Conservation (phyloP, 768 basidiomycete species). For the Hygrocybe punicea region DNA sequence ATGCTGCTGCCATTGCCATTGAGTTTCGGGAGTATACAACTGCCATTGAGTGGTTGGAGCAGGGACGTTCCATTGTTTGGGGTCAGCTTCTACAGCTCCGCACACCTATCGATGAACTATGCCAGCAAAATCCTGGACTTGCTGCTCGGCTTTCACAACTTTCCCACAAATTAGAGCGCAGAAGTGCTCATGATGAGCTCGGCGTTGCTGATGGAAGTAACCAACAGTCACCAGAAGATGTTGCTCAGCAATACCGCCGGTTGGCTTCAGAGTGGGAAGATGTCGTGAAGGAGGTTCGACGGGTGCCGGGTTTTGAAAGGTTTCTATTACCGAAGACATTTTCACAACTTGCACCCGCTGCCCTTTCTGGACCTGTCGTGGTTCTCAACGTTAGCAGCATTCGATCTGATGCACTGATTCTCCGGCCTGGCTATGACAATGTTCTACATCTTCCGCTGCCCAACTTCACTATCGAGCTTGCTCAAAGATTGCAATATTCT, state of each 20-base stretch:
- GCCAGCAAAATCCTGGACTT: slow-evolving; percentile 1
- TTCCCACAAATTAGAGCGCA: slow-evolving; percentile 4
- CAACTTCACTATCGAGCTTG: slow-evolving; percentile 11
- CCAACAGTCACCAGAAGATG: not conserved
- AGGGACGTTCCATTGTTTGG: slow-evolving; percentile 23
- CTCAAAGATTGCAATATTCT: not conserved
- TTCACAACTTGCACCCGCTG: slow-evolving; percentile 1
- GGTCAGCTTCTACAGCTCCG: slow-evolving; percentile 16
- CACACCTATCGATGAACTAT: slow-evolving; percentile 19
- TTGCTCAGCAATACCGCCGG: slow-evolving; percentile 8
- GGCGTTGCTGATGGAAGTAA: not conserved
- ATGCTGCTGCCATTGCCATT: slow-evolving; percentile 15
- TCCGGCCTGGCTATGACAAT: slow-evolving; percentile 4
- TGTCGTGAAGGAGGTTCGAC: slow-evolving; percentile 12
- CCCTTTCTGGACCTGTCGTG: slow-evolving; percentile 16
- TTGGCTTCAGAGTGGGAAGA: slow-evolving; percentile 17
- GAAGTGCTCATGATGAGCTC: not conserved
- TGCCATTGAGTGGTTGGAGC: slow-evolving; percentile 24
- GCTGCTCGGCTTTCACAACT: slow-evolving; percentile 6
- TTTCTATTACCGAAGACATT: not conserved
- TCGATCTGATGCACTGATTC: slow-evolving; percentile 19
- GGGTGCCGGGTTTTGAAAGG: slow-evolving; percentile 14
- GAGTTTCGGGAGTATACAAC: not conserved
- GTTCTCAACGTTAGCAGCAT: slow-evolving; percentile 14
- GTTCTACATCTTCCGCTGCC: slow-evolving; percentile 13